Evolutionary conservation across 768 basidiomycete genomes (phyloP).

Genomic region (Tubosaeta sp.): DNA sequence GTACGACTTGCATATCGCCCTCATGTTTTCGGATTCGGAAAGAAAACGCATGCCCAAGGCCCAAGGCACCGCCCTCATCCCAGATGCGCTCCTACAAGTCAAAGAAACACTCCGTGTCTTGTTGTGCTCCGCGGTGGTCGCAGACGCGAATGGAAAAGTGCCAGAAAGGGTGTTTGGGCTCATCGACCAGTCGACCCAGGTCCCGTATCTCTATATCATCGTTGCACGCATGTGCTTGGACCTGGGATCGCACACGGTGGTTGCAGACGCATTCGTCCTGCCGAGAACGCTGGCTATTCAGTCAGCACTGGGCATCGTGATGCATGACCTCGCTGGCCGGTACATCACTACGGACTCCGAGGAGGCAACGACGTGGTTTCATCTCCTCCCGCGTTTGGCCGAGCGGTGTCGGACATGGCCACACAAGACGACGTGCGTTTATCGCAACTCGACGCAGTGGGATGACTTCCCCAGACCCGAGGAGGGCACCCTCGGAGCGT

Average conservation of each 20-base stretch:
- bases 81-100: slow-evolving; percentile 23
- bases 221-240: slow-evolving; percentile 45
- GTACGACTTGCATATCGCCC: slow-evolving; percentile 24
- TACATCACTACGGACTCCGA: slow-evolving; percentile 10
- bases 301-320: neutral
- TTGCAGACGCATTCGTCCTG: slow-evolving; percentile 46
- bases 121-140: slow-evolving; percentile 10
- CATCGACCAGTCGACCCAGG: slow-evolving; percentile 7
- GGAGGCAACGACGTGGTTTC: slow-evolving; percentile 40
- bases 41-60: neutral
- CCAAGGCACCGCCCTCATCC: slow-evolving; percentile 6
- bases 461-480: neutral
- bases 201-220: slow-evolving; percentile 40
- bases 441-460: slow-evolving; percentile 23
- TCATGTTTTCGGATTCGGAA: slow-evolving; percentile 25
- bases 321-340: slow-evolving; percentile 5
- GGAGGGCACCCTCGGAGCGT: slow-evolving; percentile 29
- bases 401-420: slow-evolving; percentile 55
- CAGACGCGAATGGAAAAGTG: neutral
- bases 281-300: slow-evolving; percentile 22
- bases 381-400: slow-evolving; percentile 46
- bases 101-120: slow-evolving; percentile 31
- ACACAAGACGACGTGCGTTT: slow-evolving; percentile 40
- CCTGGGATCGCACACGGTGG: slow-evolving; percentile 36
- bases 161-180: slow-evolving; percentile 14